Evolutionary conservation across 495 filamentous ascomycete genomes (phyloP), one percentile per base, ranked within the genome.

Genomic region (Aspergillus sparsus): DNA sequence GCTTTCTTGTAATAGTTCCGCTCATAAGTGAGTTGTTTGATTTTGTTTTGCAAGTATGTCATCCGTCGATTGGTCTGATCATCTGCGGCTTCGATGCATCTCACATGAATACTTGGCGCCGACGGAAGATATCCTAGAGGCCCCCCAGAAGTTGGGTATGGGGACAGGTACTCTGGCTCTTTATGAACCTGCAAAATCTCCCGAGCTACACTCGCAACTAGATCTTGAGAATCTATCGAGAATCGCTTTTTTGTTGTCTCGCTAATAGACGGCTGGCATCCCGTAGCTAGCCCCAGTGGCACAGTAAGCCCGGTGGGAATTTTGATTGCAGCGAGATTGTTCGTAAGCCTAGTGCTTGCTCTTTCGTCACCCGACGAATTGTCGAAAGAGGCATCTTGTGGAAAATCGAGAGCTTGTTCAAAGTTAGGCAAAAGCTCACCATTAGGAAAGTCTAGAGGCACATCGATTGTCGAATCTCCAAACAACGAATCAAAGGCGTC

Each of bases 71-170:
- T 55, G 16, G 55, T 46, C 32, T 54, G 55, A 8, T 64, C 55
- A 2, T 68, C 62, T 6, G 51, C 62, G 10, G 66, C 59, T 56
- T 69, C 67, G 16, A 66, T 53, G 21, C 35, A 68, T 46, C 58
- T 66, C n/a, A 68, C 60, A 44, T 72, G 69, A 16, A 68, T 36
- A 3, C 50, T 49, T 7, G 69, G 67, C 6, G 65, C 52, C 0
- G 69, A 72, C 35, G 69, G 69, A 21, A 69, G 47, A 49, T 72
- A 72, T 1, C 67, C 67, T 27, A 72, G 49, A 16, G 61, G 63
- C 1, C 67, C 67, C n/a, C 62, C 58, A 41, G 64, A 66, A 10
- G 33, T 45, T 7, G 66, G 69, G 46, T 72, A 72, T 10, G 69
- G 69, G 1, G 69, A 69, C 1, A 57, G 16, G 45, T 72, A 72